Evolutionary conservation across 805 yeast species (phyloP).

Genomic region (Ogataea zsoltii): DNA sequence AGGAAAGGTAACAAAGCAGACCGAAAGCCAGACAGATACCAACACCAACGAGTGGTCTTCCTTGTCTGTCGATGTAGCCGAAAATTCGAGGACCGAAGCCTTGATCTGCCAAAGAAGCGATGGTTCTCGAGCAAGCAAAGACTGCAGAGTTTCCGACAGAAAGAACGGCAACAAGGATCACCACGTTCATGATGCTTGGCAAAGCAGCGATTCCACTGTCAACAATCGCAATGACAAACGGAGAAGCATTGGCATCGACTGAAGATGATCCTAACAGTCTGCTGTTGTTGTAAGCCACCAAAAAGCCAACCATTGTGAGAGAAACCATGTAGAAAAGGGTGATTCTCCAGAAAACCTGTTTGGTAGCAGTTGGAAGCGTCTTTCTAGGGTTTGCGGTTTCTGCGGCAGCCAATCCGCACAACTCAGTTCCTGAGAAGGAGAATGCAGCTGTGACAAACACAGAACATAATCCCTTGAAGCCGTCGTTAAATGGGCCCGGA

Average conservation of each 20-base stretch:
- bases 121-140: constrained; percentile 69
- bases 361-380: constrained; percentile 57
- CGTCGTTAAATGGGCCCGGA: constrained; percentile 50
- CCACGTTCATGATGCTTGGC: constrained; percentile 72
- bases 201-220: constrained; percentile 59
- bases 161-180: constrained; percentile 65
- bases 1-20: constrained; percentile 58
- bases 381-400: constrained; percentile 57
- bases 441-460: constrained; percentile 59
- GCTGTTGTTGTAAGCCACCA: constrained; percentile 54
- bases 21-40: constrained; percentile 52
- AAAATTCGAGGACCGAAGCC: constrained; percentile 63
- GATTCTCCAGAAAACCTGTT: constrained; percentile 60
- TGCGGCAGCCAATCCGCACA: constrained; percentile 59
- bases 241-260: constrained; percentile 61
- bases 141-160: constrained; percentile 77
- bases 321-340: constrained; percentile 52
- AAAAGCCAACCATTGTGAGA: constrained; percentile 50
- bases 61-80: constrained; percentile 69
- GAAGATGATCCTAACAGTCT: constrained; percentile 49
- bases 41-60: constrained; percentile 77
- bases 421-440: constrained; percentile 61
- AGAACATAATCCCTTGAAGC: constrained; percentile 60
- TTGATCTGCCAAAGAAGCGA: constrained; percentile 66
- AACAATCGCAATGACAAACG: constrained; percentile 73